Evolutionary conservation across 2,329 filamentous ascomycete species (phyloP).

Genomic region (Claviceps sp.): DNA sequence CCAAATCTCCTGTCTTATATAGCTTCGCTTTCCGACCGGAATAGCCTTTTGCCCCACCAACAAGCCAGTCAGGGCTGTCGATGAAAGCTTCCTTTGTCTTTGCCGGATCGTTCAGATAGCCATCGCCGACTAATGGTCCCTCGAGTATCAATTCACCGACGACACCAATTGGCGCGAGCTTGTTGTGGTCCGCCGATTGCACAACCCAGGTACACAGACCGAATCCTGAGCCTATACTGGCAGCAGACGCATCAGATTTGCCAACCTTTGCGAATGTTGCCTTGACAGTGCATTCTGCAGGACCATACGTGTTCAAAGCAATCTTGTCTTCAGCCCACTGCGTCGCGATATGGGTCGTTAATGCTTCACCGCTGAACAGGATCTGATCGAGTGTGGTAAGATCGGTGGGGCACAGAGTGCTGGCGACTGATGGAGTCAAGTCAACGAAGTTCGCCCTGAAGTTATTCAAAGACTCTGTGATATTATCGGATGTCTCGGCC

Average conservation of each 20-base stretch:
- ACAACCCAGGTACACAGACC: constrained; percentile 5
- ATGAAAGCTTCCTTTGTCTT: constrained; percentile 32
- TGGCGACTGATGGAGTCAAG: constrained; percentile 28
- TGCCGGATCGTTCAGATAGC: constrained; percentile 32
- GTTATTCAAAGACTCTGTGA: constrained; percentile 25
- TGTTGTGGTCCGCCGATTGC: not conserved
- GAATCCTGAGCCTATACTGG: constrained; percentile 3
- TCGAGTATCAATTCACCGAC: constrained; percentile 25
- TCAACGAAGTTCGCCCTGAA: constrained; percentile 28
- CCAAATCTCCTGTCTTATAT: constrained; percentile 36
- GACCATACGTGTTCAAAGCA: constrained; percentile 3
- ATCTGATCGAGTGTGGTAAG: not conserved
- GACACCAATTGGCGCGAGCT: constrained; percentile 17
- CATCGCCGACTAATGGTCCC: constrained; percentile 31
- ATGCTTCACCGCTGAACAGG: constrained; percentile 2
- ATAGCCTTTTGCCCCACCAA: not conserved
- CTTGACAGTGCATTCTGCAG: constrained; percentile 4
- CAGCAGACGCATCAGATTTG: not conserved
- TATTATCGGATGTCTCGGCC: constrained; percentile 32
- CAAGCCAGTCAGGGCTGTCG: constrained; percentile 21
- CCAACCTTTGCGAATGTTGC: constrained; percentile 1
- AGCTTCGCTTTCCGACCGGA: constrained; percentile 11
- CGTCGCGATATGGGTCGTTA: constrained; percentile 1
- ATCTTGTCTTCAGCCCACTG: not conserved
- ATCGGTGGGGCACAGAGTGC: constrained; percentile 16